Evolutionary conservation across 2,329 filamentous ascomycete genomes (phyloP).

Genomic region (Penicillium sp.): DNA sequence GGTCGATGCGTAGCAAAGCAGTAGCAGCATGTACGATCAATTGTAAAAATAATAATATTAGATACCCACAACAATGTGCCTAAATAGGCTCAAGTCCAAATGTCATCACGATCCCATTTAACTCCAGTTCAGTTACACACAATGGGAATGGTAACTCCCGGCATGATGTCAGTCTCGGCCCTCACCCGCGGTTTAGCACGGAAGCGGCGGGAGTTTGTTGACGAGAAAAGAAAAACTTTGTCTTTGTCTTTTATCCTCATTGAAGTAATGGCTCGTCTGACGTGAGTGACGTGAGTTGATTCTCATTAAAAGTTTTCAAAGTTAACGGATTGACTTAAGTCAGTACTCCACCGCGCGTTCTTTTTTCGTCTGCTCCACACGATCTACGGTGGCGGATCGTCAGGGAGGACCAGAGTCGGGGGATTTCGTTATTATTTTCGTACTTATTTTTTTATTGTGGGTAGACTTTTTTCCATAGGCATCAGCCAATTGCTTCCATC

Average conservation of each 20-base stretch:
- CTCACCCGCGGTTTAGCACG: background rate
- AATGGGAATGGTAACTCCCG: no score
- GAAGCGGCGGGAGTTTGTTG: background rate
- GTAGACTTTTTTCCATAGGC: background rate
- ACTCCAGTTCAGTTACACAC: no score
- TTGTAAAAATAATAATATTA: background rate
- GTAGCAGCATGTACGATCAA: background rate
- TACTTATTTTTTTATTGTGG: no score
- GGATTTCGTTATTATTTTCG: no score
- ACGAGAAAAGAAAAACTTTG: background rate
- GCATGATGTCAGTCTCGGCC: constrained; percentile 1
- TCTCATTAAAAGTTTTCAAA: no score
- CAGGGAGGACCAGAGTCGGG: background rate
- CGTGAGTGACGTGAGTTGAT: background rate
- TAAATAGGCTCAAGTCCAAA: constrained; percentile 2
- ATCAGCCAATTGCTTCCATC: no score
- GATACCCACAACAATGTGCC: background rate
- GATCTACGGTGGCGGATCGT: constrained; percentile 3
- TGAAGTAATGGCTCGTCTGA: constrained; percentile 1
- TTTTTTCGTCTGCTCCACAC: background rate
- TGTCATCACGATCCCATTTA: background rate
- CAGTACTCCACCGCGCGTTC: background rate
- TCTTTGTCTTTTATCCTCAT: background rate
- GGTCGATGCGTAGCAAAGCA: constrained; percentile 8
- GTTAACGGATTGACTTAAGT: no score